Base-by-base conservation (phyloP, 2,329 filamentous ascomycete genomes). In the Aspergillus vadensis region DNA sequence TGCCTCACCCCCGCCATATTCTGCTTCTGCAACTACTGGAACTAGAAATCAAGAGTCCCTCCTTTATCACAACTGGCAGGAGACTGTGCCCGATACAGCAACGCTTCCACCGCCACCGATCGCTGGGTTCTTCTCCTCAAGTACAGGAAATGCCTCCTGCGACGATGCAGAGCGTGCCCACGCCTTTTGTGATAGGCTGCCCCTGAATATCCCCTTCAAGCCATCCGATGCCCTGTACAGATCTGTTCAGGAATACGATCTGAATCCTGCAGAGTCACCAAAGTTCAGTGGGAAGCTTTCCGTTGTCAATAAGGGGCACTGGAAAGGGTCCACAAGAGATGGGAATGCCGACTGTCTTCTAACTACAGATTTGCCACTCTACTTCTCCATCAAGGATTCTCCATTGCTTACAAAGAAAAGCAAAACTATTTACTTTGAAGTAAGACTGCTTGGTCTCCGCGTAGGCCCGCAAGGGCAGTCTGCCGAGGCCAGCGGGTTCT, bases 51-150 rank as follows among this genome's bases (percentile, higher is more conserved):
- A 84, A 44, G 41, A 39, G 12, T 55, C 84, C 14, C 84, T 84
- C 17, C 81, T 83, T 25, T 86, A 87, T 67, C 85, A 88, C 70
- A 84, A 86, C 72, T 88, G 86, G 86, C 81, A 84, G 55, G 74
- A 76, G 43, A 77, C 82, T 2, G 80, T 88, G 4, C 85, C 85
- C 5, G 86, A 88, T 67, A 87, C 80, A 15, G 72, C 84, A 4
- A 77, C 81, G n/a, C 79, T 88, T 9, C 85, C 85, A 2, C 86
- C 86, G 27, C 85, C 86, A 1, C 86, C 86, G 7, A 78, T 81
- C 2, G 74, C 86, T 36, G 79, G 79, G 17, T 80, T 85, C 65
- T 79, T 83, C 43, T 74, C 64, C 55, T 87, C 84, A 7, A 82
- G 83, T 2, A 82, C 83, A 1, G 83, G 83, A 6, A 88, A 88